Base-by-base conservation (phyloP, 768 basidiomycete genomes). In the Suillus subluteus region DNA sequence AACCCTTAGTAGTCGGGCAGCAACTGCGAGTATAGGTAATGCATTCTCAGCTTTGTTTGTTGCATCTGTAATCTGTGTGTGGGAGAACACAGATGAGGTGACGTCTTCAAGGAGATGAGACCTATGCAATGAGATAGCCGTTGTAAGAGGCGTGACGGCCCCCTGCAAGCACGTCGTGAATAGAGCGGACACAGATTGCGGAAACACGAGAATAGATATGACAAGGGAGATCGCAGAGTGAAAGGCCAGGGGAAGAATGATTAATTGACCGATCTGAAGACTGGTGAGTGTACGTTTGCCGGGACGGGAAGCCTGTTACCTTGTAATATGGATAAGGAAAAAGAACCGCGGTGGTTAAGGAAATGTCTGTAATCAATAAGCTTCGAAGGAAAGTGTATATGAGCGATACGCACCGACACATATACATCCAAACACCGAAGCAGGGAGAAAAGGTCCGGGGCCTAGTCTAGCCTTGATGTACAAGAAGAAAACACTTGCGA, bases 281-380 rank as follows among this genome's bases (percentile, higher is more conserved):
- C 8, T 55, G 23, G 62, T 73, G 69, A 55, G 43, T 46, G 3
- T 38, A 44, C 40, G 16, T 35, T 48, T 32, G 43, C 35, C 50
- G 5, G 30, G 6, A 43, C 11, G 44, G 7, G 55, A 12, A 63
- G 11, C 18, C 26, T 30, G 37, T 23, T 23, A 83, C 83, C 64
- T 62, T 69, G 74, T 92, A 93, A 72, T 83, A 85, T 2, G 91
- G 86, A 68, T 81, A 92, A 1, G 91, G 91, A 70, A 84, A 88
- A 9, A 93, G 76, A 15, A 76, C 83, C 0, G 86, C 84, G 0
- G 86, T 87, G 0, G 86, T 87, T 21, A 91, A 70, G 18, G 79
- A 76, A 21, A 90, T 88, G 70, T 91, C 91, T 89, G 66, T 30
- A 55, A 11, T 32, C 9, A 59, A 38, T 71, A 21, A 66, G 54